Conservation (phyloP, 768 basidiomycete genomes). For the Mycena metata region DNA sequence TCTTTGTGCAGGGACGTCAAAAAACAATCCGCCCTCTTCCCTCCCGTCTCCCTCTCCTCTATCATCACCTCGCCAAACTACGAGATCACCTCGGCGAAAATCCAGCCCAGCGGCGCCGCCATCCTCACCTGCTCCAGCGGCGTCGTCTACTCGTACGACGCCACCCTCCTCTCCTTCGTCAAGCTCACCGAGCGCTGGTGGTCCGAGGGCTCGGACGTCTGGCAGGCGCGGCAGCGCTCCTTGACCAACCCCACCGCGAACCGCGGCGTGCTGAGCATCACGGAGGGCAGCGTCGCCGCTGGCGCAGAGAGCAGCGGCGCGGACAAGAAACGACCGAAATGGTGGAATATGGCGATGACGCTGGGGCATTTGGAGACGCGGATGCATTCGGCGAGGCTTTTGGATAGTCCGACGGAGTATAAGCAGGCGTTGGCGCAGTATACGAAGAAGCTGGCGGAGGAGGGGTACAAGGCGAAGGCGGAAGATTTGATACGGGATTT, state of each 20-base stretch:
- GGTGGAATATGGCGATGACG: conserved; percentile 88
- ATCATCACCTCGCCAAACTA: conserved; percentile 73
- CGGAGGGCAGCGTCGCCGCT: conserved; percentile 62
- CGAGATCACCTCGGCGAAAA: conserved; percentile 70
- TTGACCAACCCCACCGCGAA: conserved; percentile 52
- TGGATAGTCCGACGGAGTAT: conserved; percentile 91
- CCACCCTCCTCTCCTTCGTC: conserved; percentile 74
- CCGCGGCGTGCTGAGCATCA: conserved; percentile 67
- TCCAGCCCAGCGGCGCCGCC: conserved; percentile 86
- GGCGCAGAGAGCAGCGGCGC: conserved; percentile 42
- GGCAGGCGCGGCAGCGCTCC: conserved; percentile 79
- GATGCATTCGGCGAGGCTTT: conserved; percentile 76
- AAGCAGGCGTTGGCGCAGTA: conserved; percentile 81
- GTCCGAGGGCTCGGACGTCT: conserved; percentile 84
- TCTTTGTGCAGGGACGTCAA: conserved; percentile 75
- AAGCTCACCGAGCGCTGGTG: conserved; percentile 89
- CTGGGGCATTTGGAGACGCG: conserved; percentile 91
- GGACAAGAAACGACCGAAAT: conserved; percentile 70
- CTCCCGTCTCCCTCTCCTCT: conserved; percentile 72
- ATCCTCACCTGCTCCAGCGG: conserved; percentile 84
- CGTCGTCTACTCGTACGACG: conserved; percentile 85
- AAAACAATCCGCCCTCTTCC: conserved; percentile 72
- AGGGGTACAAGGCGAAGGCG: conserved; percentile 88
- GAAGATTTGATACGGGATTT: conserved; percentile 94
- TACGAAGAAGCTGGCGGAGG: conserved; percentile 88